These are phyloP conservation scores for Boletus sensibilis DNA, from an alignment of 768 basidiomycete genomes.

Conservation along the genomic window DNA sequence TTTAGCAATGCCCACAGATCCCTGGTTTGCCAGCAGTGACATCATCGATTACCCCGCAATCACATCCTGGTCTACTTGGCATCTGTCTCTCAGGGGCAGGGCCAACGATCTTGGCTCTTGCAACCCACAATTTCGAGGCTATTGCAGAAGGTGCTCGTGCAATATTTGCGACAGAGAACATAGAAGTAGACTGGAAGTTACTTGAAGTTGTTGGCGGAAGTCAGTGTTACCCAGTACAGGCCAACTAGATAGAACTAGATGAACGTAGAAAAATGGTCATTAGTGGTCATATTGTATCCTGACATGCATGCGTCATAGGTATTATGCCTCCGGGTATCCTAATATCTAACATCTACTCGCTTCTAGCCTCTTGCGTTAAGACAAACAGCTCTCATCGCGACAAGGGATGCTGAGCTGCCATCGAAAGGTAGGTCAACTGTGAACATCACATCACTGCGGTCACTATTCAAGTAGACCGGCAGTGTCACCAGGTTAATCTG, in stretches of 20 bases:
- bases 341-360: conserved; percentile 4
- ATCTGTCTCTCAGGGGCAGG: conserved; percentile 98
- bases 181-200: conserved; percentile 90
- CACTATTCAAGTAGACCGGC: conserved; percentile 90
- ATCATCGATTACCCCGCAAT: conserved; percentile 77
- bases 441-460: conserved; percentile 88
- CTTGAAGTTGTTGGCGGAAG: conserved; percentile 61
- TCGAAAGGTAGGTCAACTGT: conserved; percentile 84
- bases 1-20: conserved; percentile 53
- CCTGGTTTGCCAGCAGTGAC: conserved; percentile 95
- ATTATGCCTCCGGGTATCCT: conserved; percentile 28
- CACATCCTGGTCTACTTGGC: conserved; percentile 93
- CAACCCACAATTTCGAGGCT: conserved; percentile 76
- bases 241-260: conserved; percentile 12
- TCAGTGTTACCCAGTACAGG: conserved; percentile 19
- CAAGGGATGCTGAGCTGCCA: conserved; percentile 59
- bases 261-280: conserved; percentile 13
- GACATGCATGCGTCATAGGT: conserved; percentile 22
- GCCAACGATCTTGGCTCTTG: conserved; percentile 94
- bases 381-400: conserved; percentile 88
- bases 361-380: conserved; percentile 73
- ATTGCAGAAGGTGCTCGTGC: conserved; percentile 80
- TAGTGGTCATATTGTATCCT: conserved; percentile 18
- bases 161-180: conserved; percentile 67
- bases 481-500: conserved; percentile 60